Evolutionary conservation across 345 rosid species (phyloP), one percentile per base, ranked within the genome.

Genomic region (Noccaea bulbosa): DNA sequence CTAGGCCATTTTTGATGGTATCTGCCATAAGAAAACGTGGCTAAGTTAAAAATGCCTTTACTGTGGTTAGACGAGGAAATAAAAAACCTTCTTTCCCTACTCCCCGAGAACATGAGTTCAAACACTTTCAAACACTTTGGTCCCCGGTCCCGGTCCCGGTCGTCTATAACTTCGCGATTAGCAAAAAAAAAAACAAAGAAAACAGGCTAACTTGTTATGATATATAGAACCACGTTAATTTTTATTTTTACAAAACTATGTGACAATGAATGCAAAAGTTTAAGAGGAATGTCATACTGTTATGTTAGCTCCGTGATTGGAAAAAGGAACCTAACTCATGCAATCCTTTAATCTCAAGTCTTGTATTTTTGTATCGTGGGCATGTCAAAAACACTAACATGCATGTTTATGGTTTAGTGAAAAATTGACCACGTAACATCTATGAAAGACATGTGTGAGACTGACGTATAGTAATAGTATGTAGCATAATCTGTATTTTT

Each of bases 241-340:
- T n/a, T n/a, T n/a, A n/a, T n/a, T n/a, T 17, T 12, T 6, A 9
- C 4, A 32, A 32, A 32, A 17, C 44, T 3, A 44, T 45, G 17
- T 41, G 52, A 66, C 17, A 52, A 40, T 49, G n/a, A 50, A 59
- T 74, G 67, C 34, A 58, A 65, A 65, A 74, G 37, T 64, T 67
- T 61, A 61, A 75, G 69, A 53, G 57, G 64, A 62, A 68, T 68
- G 78, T 75, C 74, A 68, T 61, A 62, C 64, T 68, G 74, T 75
- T 75, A 75, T 52, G 69, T 75, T 74, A 75, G 78, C 64, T 75
- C 12, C 30, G 49, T 75, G 78, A 75, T 75, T 75, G 27, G 9
- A 43, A 27, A 60, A 37, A 15, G 43, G 20, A 75, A 75, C 78
- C 78, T 75, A 75, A 74, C 78, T 66, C 78, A 74, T 74, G 78